Percentiles rank a stretch among this genome's conserved stretches.
Evolutionary conservation across 805 yeast genomes (phyloP).

Genomic region (Tetrapisispora fleetii): DNA sequence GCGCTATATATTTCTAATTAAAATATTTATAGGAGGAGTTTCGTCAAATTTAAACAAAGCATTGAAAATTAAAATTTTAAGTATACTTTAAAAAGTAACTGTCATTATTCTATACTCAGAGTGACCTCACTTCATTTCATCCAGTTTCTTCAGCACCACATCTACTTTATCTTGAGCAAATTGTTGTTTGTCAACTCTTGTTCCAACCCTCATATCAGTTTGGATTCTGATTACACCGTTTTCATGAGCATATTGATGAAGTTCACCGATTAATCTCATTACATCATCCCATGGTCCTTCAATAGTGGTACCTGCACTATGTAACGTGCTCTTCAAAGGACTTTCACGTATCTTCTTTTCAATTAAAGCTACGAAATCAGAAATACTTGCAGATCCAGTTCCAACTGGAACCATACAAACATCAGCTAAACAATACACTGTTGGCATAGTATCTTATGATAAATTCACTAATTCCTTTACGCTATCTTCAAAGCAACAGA

Average conservation of each 20-base stretch:
- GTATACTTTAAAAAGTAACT: no score
- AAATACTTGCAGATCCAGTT: constrained; percentile 66
- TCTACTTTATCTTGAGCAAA: constrained; percentile 64
- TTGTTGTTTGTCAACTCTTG: constrained; percentile 68
- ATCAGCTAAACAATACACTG: constrained; percentile 68
- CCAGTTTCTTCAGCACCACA: constrained; percentile 47
- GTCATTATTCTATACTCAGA: not conserved
- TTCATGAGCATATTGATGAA: constrained; percentile 64
- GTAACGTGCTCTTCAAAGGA: constrained; percentile 58
- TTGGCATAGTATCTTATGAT: constrained; percentile 2
- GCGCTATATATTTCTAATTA: no score
- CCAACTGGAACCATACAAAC: constrained; percentile 85
- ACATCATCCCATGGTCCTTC: constrained; percentile 92
- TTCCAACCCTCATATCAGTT: constrained; percentile 79
- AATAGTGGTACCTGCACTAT: constrained; percentile 87
- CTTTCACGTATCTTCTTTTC: constrained; percentile 55
- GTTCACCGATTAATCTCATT: constrained; percentile 62
- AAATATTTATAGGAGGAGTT: no score
- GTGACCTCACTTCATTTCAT: constrained; percentile 7
- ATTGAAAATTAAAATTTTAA: no score
- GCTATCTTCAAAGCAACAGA: no score
- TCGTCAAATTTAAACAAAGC: not conserved
- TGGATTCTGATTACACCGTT: constrained; percentile 72
- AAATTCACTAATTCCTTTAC: no score
- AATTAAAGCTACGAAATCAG: constrained; percentile 66